Percentiles rank a stretch among this genome's conserved stretches.
These are phyloP conservation scores for Taphrina flavorubra DNA, from an alignment of 1,139 yeast genomes.

Conservation along the genomic window DNA sequence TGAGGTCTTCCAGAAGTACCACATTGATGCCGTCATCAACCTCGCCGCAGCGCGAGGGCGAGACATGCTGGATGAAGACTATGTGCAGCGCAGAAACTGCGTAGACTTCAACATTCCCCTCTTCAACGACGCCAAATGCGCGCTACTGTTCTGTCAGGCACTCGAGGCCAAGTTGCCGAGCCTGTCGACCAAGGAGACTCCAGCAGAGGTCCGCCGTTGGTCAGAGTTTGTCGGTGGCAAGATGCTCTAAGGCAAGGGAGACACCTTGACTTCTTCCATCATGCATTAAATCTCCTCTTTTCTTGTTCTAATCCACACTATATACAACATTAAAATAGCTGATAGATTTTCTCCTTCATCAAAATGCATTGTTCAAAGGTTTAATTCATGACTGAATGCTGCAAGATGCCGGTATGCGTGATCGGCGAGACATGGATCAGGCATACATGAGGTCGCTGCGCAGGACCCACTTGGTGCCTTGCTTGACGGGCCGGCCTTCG, in stretches of 20 bases:
- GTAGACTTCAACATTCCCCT: constrained; percentile 96
- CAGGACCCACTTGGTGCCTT: constrained; percentile 69
- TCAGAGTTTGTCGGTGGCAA: constrained; percentile 93
- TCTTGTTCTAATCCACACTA: neutral
- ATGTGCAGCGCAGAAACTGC: constrained; percentile 98
- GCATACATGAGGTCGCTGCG: constrained; percentile 63
- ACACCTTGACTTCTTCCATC: too few species aligned
- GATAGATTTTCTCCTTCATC: constrained; percentile 5
- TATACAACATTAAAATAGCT: neutral
- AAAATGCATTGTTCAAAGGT: neutral
- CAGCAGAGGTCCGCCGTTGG: constrained; percentile 91
- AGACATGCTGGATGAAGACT: constrained; percentile 80
- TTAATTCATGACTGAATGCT: neutral
- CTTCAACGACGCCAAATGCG: constrained; percentile 94
- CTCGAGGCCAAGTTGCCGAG: constrained; percentile 71
- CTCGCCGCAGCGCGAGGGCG: constrained; percentile 91
- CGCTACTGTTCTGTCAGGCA: constrained; percentile 83
- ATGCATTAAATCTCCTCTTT: neutral
- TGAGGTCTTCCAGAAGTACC: constrained; percentile 85
- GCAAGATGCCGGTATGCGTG: neutral
- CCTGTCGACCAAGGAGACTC: constrained; percentile 61
- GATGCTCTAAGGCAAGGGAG: constrained; percentile 61
- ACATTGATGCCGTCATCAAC: constrained; percentile 86
- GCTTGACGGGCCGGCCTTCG: constrained; percentile 62
- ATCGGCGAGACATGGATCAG: neutral